Percentiles rank a stretch among this genome's conserved stretches.
phyloP scores from a whole-genome alignment of 208 protist species.

The Trypanosoma theileri region DNA sequence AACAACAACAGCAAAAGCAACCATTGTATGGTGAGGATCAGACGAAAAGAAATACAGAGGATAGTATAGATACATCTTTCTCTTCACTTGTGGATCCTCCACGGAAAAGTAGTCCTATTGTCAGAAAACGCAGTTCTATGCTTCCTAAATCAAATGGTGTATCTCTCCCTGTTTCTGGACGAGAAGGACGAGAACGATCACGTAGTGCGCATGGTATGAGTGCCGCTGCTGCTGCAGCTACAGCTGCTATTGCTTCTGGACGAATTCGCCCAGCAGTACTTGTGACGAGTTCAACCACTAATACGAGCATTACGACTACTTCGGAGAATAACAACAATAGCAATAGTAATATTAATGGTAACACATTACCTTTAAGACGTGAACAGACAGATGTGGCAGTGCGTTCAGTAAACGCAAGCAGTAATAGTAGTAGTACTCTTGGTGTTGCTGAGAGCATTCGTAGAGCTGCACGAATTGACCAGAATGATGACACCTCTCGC shows the following conservation, averaged over 20 bases:
- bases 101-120: background rate
- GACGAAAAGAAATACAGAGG: background rate
- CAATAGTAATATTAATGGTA: too few relatives aligned
- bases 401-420: too few relatives aligned
- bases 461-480: too few relatives aligned
- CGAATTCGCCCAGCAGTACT: conserved; percentile 25
- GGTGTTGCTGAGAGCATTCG: too few relatives aligned
- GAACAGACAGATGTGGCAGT: too few relatives aligned
- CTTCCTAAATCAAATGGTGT: background rate
- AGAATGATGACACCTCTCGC: too few relatives aligned
- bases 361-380: too few relatives aligned
- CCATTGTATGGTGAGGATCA: too few relatives aligned
- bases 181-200: conserved; percentile 1
- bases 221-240: conserved; percentile 7
- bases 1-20: too few relatives aligned
- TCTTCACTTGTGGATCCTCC: background rate
- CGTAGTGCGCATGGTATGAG: conserved; percentile 17
- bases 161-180: background rate
- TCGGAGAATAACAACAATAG: too few relatives aligned
- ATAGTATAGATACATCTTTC: background rate
- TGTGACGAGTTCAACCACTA: conserved; percentile 9
- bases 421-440: too few relatives aligned
- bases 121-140: background rate
- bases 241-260: background rate
- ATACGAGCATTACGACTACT: background rate